Conservation (phyloP, 2,329 filamentous ascomycete species). For the Aspergillus unguis region DNA sequence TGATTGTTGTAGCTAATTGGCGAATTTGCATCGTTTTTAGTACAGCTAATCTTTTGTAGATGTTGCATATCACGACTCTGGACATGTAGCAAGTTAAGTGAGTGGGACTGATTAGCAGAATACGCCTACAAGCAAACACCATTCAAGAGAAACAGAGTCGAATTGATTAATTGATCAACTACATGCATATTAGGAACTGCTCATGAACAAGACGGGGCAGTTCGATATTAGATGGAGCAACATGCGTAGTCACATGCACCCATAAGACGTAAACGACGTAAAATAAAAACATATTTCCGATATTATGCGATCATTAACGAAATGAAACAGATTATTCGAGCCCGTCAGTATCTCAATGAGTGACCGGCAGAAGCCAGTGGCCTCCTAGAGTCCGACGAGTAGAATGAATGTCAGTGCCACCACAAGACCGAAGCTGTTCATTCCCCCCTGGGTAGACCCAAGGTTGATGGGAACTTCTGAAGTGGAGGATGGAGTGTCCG, state of each 20-base stretch:
- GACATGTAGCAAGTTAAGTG: too few relatives aligned
- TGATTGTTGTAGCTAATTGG: too few relatives aligned
- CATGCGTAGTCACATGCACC: neutral
- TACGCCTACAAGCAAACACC: too few relatives aligned
- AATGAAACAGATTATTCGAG: neutral
- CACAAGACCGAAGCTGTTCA: neutral
- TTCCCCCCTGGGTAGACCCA: neutral
- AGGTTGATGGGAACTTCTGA: neutral
- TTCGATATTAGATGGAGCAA: constrained; percentile 2
- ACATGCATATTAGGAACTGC: constrained; percentile 1
- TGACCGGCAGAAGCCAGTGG: neutral
- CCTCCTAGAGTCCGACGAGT: neutral
- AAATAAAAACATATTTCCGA: constrained; percentile 1
- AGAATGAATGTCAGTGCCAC: constrained; percentile 3
- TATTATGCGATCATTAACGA: neutral
- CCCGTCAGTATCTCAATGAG: neutral
- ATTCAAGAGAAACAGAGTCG: neutral
- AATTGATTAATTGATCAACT: neutral
- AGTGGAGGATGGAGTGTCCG: neutral
- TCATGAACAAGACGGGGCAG: constrained; percentile 1
- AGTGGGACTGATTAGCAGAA: too few relatives aligned
- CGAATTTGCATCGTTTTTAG: too few relatives aligned
- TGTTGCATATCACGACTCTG: too few relatives aligned
- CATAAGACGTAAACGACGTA: neutral
- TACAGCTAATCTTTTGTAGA: too few relatives aligned